Evolutionary conservation across 2,329 filamentous ascomycete genomes (phyloP).

Genomic region (Fusarium luffae): DNA sequence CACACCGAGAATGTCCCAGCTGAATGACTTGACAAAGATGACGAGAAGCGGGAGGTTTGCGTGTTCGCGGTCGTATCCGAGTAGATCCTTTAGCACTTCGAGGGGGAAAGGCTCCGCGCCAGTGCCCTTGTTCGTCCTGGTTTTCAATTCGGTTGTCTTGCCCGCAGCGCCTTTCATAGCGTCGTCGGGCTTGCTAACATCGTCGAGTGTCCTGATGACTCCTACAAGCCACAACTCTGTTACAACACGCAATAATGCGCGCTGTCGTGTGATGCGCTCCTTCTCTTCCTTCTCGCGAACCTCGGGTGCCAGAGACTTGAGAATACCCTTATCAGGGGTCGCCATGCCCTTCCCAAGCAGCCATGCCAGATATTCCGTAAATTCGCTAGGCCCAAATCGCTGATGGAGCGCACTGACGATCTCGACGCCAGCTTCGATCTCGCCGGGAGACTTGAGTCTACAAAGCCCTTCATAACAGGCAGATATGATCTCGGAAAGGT

Average conservation of each 20-base stretch:
- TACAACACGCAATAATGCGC: slow-evolving; percentile 86
- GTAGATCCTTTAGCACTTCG: slow-evolving; percentile 95
- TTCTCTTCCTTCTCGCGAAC: slow-evolving; percentile 95
- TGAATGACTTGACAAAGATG: slow-evolving; percentile 94
- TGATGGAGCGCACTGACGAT: slow-evolving; percentile 96
- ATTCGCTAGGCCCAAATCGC: slow-evolving; percentile 89
- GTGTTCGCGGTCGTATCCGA: slow-evolving; percentile 94
- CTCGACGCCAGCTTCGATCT: slow-evolving; percentile 91
- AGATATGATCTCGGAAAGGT: slow-evolving; percentile 95
- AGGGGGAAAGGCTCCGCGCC: slow-evolving; percentile 91
- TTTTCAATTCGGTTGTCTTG: slow-evolving; percentile 72
- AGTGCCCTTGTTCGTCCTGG: slow-evolving; percentile 67
- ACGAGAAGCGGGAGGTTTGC: slow-evolving; percentile 90
- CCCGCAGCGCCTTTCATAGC: slow-evolving; percentile 69
- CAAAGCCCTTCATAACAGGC: slow-evolving; percentile 95
- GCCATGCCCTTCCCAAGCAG: slow-evolving; percentile 89
- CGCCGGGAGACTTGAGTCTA: slow-evolving; percentile 89
- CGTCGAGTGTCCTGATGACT: slow-evolving; percentile 82
- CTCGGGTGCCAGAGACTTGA: slow-evolving; percentile 84
- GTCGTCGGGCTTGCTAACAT: slow-evolving; percentile 71
- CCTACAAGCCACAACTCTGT: slow-evolving; percentile 97
- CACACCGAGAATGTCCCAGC: slow-evolving; percentile 92
- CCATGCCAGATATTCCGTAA: slow-evolving; percentile 93
- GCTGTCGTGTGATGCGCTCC: slow-evolving; percentile 86
- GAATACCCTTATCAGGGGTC: slow-evolving; percentile 83